Base-by-base conservation (phyloP, 2,329 filamentous ascomycete species). In the Sporothrix brunneoviolacea region DNA sequence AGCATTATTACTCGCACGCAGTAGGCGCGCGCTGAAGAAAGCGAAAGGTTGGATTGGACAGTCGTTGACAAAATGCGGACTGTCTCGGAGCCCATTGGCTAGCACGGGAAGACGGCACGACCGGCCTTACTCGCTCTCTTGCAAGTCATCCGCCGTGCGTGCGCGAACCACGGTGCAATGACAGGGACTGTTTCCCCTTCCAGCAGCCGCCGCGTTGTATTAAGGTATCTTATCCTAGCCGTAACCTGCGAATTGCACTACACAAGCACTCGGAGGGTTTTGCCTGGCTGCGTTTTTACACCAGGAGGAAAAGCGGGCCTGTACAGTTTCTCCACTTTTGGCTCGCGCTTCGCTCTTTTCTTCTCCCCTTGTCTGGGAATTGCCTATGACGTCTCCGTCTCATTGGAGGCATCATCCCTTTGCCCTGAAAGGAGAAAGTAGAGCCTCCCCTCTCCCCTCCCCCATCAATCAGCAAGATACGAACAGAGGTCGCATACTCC, bases 321-420 rank as follows among this genome's bases (percentile, higher is more conserved):
- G 8, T 19, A n/a, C n/a, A n/a, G 4, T 36, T 10, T 32, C 38
- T 36, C 48, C 40, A 39, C 48, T 50, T 43, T 50, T 35, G 6
- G 35, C 33, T 50, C 48, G 48, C 48, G 48, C 33, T 35, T 50
- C 48, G 48, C 39, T 50, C 48, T 50, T 50, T 48, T 30, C 15
- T 24, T n/a, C 8, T 33, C 22, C 22, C n/a, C 32, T 13, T 8
- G 12, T n/a, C n/a, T 24, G 19, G 18, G 41, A 33, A 15, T 27
- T 8, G 28, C 45, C 47, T 42, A 49, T 49, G 47, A 49, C 47
- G 47, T 49, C 37, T 22, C n/a, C n/a, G n/a, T n/a, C n/a, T n/a
- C n/a, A n/a, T n/a, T n/a, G n/a, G n/a, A n/a, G n/a, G n/a, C 47
- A 44, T 47, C 40, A 8, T 32, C 40, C n/a, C 40, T 21, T 43